Percentiles rank a stretch among this genome's conserved stretches.
Evolutionary conservation across 345 rosid genomes (phyloP).

Genomic region (Populus tremula): DNA sequence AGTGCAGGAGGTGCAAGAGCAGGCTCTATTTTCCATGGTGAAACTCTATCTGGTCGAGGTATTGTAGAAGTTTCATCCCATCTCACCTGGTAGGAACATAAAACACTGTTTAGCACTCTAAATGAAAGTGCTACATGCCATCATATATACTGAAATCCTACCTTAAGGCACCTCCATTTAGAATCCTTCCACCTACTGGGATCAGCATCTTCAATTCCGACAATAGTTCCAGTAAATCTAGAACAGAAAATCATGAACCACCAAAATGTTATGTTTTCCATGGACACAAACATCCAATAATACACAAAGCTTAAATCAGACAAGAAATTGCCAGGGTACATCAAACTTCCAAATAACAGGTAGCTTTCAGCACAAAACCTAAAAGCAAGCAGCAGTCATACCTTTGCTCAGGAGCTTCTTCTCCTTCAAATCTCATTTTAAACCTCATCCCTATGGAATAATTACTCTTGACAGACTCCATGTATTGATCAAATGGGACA

Average conservation of each 20-base stretch:
- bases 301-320: neutral
- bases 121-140: neutral
- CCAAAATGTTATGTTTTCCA: neutral
- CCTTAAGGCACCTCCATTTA: conserved; percentile 63
- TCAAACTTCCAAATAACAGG: neutral
- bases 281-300: neutral
- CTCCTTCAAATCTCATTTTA: conserved; percentile 60
- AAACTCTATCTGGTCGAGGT: conserved; percentile 50
- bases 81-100: conserved; percentile 33
- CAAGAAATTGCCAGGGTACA: no score
- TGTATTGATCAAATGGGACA: conserved; percentile 46
- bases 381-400: neutral
- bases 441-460: conserved; percentile 58
- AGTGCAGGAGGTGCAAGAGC: conserved; percentile 41
- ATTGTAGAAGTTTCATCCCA: conserved; percentile 53
- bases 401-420: conserved; percentile 63
- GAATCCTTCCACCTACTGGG: conserved; percentile 51
- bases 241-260: neutral
- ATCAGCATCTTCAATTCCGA: conserved; percentile 52
- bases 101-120: neutral
- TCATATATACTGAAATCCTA: conserved; percentile 1
- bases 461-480: conserved; percentile 38
- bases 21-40: conserved; percentile 57
- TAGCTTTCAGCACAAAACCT: neutral
- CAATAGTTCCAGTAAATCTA: conserved; percentile 56